A percentile compares a stretch with the other conserved stretches of the same genome.
phyloP scores from a whole-genome alignment of 441 rosid species.

The Gossypium schwendimanii region DNA sequence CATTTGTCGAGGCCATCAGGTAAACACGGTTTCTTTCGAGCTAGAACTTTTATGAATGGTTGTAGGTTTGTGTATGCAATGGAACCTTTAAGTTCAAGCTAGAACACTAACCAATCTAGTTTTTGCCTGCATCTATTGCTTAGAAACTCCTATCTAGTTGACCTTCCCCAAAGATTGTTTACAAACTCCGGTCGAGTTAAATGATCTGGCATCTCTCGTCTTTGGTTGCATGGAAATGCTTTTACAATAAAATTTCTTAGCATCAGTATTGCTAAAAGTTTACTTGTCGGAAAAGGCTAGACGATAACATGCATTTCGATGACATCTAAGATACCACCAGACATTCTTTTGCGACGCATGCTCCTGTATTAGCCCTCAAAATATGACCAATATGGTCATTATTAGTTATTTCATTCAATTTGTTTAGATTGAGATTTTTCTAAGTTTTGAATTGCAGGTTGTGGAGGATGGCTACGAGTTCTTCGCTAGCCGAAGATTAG shows the following conservation, averaged over 20 bases:
- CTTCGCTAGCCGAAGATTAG: slow-evolving; percentile 74
- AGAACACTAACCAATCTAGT: background rate
- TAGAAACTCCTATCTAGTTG: background rate
- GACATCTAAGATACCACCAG: background rate
- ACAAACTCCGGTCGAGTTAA: background rate
- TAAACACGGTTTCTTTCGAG: slow-evolving; percentile 19
- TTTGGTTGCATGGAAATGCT: background rate
- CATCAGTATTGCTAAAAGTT: background rate
- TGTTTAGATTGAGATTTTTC: slow-evolving; percentile 9
- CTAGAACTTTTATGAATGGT: background rate
- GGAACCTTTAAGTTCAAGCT: background rate
- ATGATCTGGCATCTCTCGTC: background rate
- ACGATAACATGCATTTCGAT: background rate
- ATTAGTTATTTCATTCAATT: background rate
- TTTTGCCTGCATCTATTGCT: too few species aligned
- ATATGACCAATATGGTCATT: background rate
- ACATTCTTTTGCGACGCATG: background rate
- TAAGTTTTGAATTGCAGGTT: slow-evolving; percentile 43
- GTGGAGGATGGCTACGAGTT: slow-evolving; percentile 98
- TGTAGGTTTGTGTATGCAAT: background rate
- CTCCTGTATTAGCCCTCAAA: background rate
- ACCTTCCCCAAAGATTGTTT: background rate
- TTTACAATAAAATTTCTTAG: background rate
- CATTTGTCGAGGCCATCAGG: slow-evolving; percentile 98
- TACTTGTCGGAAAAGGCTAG: background rate